phyloP scores from a whole-genome alignment of 163 green algal species.

The Scenedesmus sp. region DNA sequence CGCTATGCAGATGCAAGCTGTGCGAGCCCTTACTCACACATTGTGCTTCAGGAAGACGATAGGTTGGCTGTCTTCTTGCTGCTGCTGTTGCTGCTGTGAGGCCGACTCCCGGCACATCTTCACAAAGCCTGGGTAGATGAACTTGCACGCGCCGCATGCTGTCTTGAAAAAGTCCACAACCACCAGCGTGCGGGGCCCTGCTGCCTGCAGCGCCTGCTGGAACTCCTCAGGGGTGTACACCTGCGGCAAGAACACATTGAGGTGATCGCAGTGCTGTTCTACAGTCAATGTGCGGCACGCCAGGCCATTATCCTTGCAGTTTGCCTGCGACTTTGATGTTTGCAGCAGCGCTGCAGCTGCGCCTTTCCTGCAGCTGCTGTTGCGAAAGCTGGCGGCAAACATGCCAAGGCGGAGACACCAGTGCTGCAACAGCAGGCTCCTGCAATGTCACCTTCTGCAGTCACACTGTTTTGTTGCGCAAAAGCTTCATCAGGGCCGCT shows the following conservation, averaged over 20 bases:
- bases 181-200: slow-evolving; percentile 10
- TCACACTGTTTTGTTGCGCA: too few relatives aligned
- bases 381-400: too few relatives aligned
- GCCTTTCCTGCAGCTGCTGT: too few relatives aligned
- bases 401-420: too few relatives aligned
- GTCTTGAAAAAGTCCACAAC: slow-evolving; percentile 48
- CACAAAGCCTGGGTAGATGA: slow-evolving; percentile 38
- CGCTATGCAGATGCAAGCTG: too few relatives aligned
- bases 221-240: slow-evolving; percentile 4
- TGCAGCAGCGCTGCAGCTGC: too few relatives aligned
- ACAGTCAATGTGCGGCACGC: too few relatives aligned
- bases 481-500: neutral
- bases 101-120: slow-evolving; percentile 32
- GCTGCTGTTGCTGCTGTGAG: neutral
- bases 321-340: too few relatives aligned
- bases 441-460: too few relatives aligned
- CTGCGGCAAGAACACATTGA: neutral
- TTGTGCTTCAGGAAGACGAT: slow-evolving; percentile 45
- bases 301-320: too few relatives aligned
- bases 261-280: neutral
- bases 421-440: too few relatives aligned
- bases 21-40: neutral
- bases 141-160: slow-evolving; percentile 33
- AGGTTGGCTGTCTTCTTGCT: neutral
- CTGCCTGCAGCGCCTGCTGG: neutral